Percentiles rank a stretch among this genome's conserved stretches.
These are phyloP conservation scores for Neurospora tetrasperma DNA, from an alignment of 495 filamentous ascomycete species.

Conservation along the genomic window DNA sequence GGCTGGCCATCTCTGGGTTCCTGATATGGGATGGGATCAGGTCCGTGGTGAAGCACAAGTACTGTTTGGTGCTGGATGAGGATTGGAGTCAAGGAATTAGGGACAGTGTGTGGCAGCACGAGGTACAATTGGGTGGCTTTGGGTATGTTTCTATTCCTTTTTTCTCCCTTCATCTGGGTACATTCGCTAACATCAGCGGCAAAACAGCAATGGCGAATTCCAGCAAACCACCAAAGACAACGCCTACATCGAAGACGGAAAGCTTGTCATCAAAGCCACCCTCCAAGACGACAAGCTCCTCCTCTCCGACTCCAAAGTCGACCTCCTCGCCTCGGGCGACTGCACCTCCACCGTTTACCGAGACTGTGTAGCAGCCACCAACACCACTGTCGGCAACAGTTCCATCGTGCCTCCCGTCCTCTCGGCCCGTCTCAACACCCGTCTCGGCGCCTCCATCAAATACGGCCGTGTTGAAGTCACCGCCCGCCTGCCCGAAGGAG, in stretches of 20 bases:
- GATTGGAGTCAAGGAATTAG: slow-evolving; percentile 55
- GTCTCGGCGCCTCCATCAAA: slow-evolving; percentile 56
- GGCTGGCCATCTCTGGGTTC: slow-evolving; percentile 54
- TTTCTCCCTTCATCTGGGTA: background rate
- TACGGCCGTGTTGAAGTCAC: slow-evolving; percentile 75
- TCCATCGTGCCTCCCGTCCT: slow-evolving; percentile 69
- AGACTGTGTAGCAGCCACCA: slow-evolving; percentile 52
- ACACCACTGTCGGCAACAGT: slow-evolving; percentile 56
- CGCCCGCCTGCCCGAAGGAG: slow-evolving; percentile 62
- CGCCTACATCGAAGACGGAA: slow-evolving; percentile 56
- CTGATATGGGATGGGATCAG: slow-evolving; percentile 61
- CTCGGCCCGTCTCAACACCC: slow-evolving; percentile 69
- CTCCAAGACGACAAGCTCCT: slow-evolving; percentile 58
- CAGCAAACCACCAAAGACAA: slow-evolving; percentile 66
- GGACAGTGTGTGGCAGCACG: slow-evolving; percentile 58
- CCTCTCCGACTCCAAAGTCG: slow-evolving; percentile 49
- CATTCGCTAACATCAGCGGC: slow-evolving; percentile 4
- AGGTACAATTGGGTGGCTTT: slow-evolving; percentile 73
- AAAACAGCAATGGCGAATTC: slow-evolving; percentile 65
- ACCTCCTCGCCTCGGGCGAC: slow-evolving; percentile 51
- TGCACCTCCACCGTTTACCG: slow-evolving; percentile 45
- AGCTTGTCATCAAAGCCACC: slow-evolving; percentile 66
- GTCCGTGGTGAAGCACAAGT: slow-evolving; percentile 61
- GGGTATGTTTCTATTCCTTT: slow-evolving; percentile 44
- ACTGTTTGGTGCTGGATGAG: slow-evolving; percentile 62